Evolutionary conservation across 495 filamentous ascomycete genomes (phyloP), one percentile per base, ranked within the genome.

Genomic region (Amphirosellinia nigrospora): DNA sequence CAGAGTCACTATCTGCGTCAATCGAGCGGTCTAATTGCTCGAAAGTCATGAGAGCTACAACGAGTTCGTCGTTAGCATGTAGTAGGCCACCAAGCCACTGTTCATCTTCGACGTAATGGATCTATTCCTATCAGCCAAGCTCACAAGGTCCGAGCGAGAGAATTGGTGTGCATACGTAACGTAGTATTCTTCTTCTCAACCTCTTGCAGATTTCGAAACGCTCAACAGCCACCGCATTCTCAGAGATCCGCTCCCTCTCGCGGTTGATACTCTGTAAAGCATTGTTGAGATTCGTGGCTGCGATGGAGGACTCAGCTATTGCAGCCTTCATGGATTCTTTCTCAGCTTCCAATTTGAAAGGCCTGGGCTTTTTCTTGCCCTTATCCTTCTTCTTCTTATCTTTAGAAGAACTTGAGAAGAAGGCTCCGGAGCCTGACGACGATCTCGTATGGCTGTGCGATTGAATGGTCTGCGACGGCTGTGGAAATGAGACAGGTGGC

Each of bases 1-100:
- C 96, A 61, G 93, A 97, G 77, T 99, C 96, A 73, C 93, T 97
- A 79, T 99, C 96, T 59, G 97, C 94, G 70, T 98, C 94, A 68
- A 98, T 91, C 70, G 96, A 97, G 72, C 96, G 94, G 77, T 99
- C 94, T 30, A 97, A 85, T 61, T 96, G 92, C 79, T 98, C 96
- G 76, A 93, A 99, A 0, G 94, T 91, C 89, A 96, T 97, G 66
- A 99, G 83, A 2, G 94, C 94, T n/a, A 89, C 90, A 53, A 98
- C 91, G 21, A 99, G 87, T 73, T 92, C 89, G 69, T 95, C 93
- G 72, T 95, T 95, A 63, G 92, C 90, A 71, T 94, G 89, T 10
- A 96, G 91, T 28, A 96, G 82, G 45, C 90, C 86, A 19, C 93
- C 93, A 0, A 96, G 87, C 84, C 89, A 94, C 73, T 95, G 87